Base-by-base conservation (phyloP, 257 asterid genomes). In the Solanum gandarillasii region DNA sequence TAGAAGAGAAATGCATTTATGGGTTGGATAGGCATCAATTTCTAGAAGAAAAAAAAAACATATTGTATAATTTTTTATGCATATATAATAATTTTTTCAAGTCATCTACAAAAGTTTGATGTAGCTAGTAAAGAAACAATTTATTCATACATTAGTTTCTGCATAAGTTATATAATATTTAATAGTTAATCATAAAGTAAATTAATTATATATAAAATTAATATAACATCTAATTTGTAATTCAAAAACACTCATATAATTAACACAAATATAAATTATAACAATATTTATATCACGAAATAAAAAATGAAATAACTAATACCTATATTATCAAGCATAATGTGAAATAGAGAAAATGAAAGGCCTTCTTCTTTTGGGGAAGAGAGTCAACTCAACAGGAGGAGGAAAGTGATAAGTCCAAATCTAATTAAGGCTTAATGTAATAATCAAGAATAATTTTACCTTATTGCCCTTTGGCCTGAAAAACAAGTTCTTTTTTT, bases 1-100 rank as follows among this genome's bases (percentile, higher is more conserved):
- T 76, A 14, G 85, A 38, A 68, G 84, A 75, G 86, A 81, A 74
- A 89, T 88, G 92, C 93, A 92, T 93, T 94, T 91, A 93, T 93
- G 90, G 88, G 88, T 89, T 76, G 89, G 14, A 48, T 83, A 85
- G 83, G 41, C 78, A 86, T 29, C 67, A 67, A 48, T 48, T 82
- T 82, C 71, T 23, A 68, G 82, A 29, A 29, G 8, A 14, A n/a
- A 85, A 52, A 81, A 48, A 88, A 88, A 58, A 0, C 65, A 55
- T 18, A 55, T 18, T 55, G n/a, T 55, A 55, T 55, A 16, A 55
- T 55, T 14, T 55, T 52, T 18, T 55, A 55, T 18, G 1, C 62
- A 52, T 52, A 16, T 52, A 52, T 16, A 16, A 52, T 16, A 43
- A 12, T 43, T 52, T 52, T 52, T 52, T 16, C 9, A 6, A 16